These are phyloP conservation scores for Phytophthora pini DNA, from an alignment of 352 stramenopile genomes.

Conservation along the genomic window DNA sequence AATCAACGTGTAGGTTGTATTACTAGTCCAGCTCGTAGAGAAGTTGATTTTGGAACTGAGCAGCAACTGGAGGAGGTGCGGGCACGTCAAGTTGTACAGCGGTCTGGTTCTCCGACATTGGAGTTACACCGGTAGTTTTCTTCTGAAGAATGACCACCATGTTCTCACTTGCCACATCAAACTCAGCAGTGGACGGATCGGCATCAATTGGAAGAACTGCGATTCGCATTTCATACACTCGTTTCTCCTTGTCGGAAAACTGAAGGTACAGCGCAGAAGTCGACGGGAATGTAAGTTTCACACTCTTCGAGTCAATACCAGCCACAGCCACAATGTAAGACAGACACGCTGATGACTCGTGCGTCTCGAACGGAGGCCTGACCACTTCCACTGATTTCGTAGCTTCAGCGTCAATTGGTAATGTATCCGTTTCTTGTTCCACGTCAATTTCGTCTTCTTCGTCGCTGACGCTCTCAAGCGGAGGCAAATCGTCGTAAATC, in stretches of 20 bases:
- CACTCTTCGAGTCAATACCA: slow-evolving; percentile 42
- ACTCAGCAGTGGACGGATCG: slow-evolving; percentile 38
- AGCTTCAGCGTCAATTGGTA: slow-evolving; percentile 8
- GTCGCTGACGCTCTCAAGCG: slow-evolving; percentile 63
- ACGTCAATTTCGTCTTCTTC: slow-evolving; percentile 35
- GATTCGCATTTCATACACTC: slow-evolving; percentile 43
- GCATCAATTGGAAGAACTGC: slow-evolving; percentile 39
- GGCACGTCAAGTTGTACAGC: neutral
- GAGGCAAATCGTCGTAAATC: slow-evolving; percentile 54
- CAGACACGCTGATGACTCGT: slow-evolving; percentile 51
- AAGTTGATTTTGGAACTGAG: slow-evolving; percentile 76
- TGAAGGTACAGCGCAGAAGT: slow-evolving; percentile 38
- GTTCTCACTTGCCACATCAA: slow-evolving; percentile 75
- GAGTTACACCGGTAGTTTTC: neutral
- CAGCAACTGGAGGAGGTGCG: slow-evolving; percentile 25
- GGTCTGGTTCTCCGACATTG: neutral
- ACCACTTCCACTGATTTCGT: neutral
- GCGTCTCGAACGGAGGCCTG: slow-evolving; percentile 45
- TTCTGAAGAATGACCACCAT: slow-evolving; percentile 74
- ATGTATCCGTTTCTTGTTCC: slow-evolving; percentile 7
- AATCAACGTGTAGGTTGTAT: neutral
- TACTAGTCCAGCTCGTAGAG: slow-evolving; percentile 71
- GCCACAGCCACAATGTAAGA: slow-evolving; percentile 61
- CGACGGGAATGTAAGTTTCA: slow-evolving; percentile 50
- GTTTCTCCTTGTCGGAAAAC: slow-evolving; percentile 31